A percentile compares a stretch with the other conserved stretches of the same genome.
Conservation (phyloP, 1,284 basidiomycete species). For the Wolfiporia cocos region DNA sequence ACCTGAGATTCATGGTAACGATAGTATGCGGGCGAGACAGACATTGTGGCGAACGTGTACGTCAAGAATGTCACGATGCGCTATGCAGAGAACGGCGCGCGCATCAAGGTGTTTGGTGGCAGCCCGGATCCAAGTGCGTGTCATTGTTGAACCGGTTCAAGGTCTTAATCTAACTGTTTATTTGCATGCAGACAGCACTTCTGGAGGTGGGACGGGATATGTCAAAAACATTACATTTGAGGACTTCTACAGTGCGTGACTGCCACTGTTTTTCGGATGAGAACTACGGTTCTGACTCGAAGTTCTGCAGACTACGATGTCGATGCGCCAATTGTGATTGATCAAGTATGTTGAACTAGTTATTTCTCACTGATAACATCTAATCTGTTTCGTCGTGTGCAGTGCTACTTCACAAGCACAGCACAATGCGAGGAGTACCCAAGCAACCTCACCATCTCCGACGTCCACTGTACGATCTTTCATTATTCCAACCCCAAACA, state of each 20-base stretch:
- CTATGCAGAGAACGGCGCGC: constrained; percentile 56
- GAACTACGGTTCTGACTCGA: neutral
- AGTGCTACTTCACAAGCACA: constrained; percentile 50
- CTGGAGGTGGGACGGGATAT: constrained; percentile 53
- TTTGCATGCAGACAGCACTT: constrained; percentile 19
- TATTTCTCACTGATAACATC: neutral
- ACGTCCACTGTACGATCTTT: constrained; percentile 30
- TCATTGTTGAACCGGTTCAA: too few species aligned
- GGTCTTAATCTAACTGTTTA: neutral
- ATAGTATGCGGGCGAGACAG: constrained; percentile 52
- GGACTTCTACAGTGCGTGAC: constrained; percentile 31
- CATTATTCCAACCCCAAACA: neutral
- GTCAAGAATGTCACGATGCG: constrained; percentile 52
- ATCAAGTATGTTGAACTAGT: constrained; percentile 32
- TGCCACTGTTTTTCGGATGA: neutral
- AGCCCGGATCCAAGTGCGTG: constrained; percentile 23
- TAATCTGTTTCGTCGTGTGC: neutral
- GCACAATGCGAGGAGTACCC: constrained; percentile 43
- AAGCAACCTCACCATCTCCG: constrained; percentile 40
- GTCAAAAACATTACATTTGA: constrained; percentile 52
- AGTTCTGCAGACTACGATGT: constrained; percentile 38
- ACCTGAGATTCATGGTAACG: constrained; percentile 18
- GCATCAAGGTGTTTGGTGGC: constrained; percentile 66
- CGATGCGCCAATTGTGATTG: constrained; percentile 49
- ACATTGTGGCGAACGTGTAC: constrained; percentile 63